Evolutionary conservation across 2,329 filamentous ascomycete species (phyloP).

Genomic region (Aureobasidium zeae): DNA sequence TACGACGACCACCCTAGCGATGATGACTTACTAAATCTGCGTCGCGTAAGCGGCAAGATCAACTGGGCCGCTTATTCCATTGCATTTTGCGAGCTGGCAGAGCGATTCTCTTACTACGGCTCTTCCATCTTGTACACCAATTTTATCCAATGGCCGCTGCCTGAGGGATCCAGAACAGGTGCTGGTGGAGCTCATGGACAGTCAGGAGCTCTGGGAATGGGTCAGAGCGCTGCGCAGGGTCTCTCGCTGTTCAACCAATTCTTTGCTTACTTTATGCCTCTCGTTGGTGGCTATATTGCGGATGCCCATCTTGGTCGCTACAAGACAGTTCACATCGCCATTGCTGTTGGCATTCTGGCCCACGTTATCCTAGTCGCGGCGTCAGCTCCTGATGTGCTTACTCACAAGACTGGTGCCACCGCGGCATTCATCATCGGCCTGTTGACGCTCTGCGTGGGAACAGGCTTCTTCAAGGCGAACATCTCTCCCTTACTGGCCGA

Average conservation of each 20-base stretch:
- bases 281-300: slow-evolving; percentile 33
- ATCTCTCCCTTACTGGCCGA: slow-evolving; percentile 45
- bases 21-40: slow-evolving; percentile 38
- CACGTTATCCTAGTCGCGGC: slow-evolving; percentile 27
- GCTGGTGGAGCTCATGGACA: slow-evolving; percentile 24
- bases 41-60: slow-evolving; percentile 43
- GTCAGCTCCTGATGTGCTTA: slow-evolving; percentile 22
- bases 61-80: slow-evolving; percentile 46
- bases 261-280: slow-evolving; percentile 31
- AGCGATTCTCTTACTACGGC: slow-evolving; percentile 53
- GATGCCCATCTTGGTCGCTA: slow-evolving; percentile 36
- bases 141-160: slow-evolving; percentile 24
- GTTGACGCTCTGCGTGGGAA: slow-evolving; percentile 32
- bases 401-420: slow-evolving; percentile 27
- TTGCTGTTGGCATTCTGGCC: slow-evolving; percentile 32
- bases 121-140: slow-evolving; percentile 36
- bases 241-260: slow-evolving; percentile 48
- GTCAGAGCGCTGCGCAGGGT: slow-evolving; percentile 44
- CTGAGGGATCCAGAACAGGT: slow-evolving; percentile 24
- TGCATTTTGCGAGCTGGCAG: slow-evolving; percentile 51
- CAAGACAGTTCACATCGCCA: slow-evolving; percentile 32
- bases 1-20: slow-evolving; percentile 32
- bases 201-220: slow-evolving; percentile 51
- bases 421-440: slow-evolving; percentile 35
- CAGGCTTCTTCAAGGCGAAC: slow-evolving; percentile 63